phyloP scores from a whole-genome alignment of 1,284 basidiomycete genomes.

The Phylloboletellus chloephorus region DNA sequence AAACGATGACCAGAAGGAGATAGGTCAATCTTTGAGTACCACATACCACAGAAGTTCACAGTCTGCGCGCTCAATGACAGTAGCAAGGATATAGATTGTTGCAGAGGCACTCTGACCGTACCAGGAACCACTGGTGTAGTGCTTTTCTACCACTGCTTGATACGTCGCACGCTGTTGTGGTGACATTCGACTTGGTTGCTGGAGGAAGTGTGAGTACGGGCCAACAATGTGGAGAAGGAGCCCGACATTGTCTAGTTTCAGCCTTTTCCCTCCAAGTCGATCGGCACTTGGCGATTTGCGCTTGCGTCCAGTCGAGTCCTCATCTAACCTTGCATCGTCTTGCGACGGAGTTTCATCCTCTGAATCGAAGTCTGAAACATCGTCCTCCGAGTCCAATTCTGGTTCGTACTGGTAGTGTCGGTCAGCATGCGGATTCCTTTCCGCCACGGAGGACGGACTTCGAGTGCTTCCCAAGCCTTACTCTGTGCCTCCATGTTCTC shows the following conservation, averaged over 20 bases:
- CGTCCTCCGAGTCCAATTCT: conserved; percentile 64
- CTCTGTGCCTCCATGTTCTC: conserved; percentile 58
- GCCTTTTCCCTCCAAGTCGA: conserved; percentile 44
- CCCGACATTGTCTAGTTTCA: conserved; percentile 42
- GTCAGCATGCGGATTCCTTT: conserved; percentile 1
- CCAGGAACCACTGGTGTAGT: conserved; percentile 84
- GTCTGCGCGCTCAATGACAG: conserved; percentile 83
- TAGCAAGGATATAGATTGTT: conserved; percentile 88
- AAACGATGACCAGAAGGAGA: conserved; percentile 2
- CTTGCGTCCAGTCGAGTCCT: conserved; percentile 50
- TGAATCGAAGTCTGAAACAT: conserved; percentile 44
- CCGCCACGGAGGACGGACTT: conserved; percentile 45
- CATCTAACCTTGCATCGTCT: conserved; percentile 38
- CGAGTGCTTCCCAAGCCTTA: conserved; percentile 74
- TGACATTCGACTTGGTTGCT: conserved; percentile 48
- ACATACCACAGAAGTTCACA: conserved; percentile 88
- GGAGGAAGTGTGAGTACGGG: conserved; percentile 10
- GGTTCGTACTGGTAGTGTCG: conserved; percentile 57
- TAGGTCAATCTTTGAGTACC: neutral
- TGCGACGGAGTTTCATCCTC: conserved; percentile 40
- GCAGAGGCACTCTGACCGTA: conserved; percentile 88
- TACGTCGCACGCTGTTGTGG: conserved; percentile 65
- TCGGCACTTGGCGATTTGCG: conserved; percentile 48
- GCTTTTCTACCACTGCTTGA: conserved; percentile 63
- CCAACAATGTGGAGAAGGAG: neutral